These are phyloP conservation scores for Microbotryum violaceum DNA, from an alignment of 1,284 basidiomycete species.

Conservation along the genomic window DNA sequence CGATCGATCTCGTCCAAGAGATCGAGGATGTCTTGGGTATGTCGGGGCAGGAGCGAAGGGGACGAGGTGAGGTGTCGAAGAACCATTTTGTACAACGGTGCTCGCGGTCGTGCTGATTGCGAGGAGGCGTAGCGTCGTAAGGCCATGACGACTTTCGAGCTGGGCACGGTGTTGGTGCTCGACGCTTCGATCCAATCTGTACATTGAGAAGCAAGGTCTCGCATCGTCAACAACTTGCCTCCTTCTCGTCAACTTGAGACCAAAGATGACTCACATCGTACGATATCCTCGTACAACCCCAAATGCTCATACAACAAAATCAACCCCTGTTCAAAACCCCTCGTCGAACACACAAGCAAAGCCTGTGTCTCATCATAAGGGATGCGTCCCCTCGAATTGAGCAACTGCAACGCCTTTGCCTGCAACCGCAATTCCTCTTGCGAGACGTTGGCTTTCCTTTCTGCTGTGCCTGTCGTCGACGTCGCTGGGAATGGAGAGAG, in stretches of 20 bases:
- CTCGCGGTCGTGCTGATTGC: conserved; percentile 45
- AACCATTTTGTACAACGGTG: conserved; percentile 74
- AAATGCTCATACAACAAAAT: conserved; percentile 85
- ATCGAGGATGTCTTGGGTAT: conserved; percentile 60
- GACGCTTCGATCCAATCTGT: conserved; percentile 26
- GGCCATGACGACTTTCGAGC: conserved; percentile 61
- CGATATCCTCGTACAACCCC: conserved; percentile 91
- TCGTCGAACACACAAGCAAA: conserved; percentile 80
- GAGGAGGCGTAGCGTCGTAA: conserved; percentile 63
- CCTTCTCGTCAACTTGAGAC: conserved; percentile 50
- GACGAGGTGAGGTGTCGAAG: conserved; percentile 80
- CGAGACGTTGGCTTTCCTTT: conserved; percentile 19
- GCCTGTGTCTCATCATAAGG: conserved; percentile 89
- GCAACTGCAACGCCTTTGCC: conserved; percentile 59
- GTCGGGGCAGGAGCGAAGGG: conserved; percentile 57
- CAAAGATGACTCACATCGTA: conserved; percentile 50
- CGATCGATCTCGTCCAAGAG: conserved; percentile 71
- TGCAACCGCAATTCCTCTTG: conserved; percentile 33
- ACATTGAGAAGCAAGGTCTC: too few relatives aligned
- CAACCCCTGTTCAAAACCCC: conserved; percentile 70
- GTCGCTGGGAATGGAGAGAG: conserved; percentile 48
- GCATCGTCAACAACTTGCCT: conserved; percentile 6
- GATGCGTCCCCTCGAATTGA: conserved; percentile 48
- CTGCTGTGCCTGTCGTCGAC: conserved; percentile 34
- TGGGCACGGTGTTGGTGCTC: conserved; percentile 42